phyloP scores from a whole-genome alignment of 805 yeast species.

The Clavispora vitiphila region DNA sequence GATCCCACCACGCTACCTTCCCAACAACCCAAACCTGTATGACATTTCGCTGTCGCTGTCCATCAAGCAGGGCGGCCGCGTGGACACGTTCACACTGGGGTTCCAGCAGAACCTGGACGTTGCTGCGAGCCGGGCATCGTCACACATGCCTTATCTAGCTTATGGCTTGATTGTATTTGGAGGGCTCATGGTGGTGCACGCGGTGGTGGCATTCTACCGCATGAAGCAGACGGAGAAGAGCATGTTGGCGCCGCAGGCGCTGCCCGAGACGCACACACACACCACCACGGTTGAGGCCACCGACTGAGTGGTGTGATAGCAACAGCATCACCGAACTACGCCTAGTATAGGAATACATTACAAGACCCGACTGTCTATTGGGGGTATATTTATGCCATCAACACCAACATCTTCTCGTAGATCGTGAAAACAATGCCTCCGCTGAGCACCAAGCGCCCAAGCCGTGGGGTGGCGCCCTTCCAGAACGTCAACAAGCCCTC shows the following conservation, averaged over 20 bases:
- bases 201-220: constrained; percentile 64
- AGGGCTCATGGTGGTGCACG: constrained; percentile 54
- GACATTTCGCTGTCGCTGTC: constrained; percentile 26
- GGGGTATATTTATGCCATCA: constrained; percentile 36
- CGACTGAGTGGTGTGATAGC: too few species aligned
- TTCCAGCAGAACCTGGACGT: constrained; percentile 28
- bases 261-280: constrained; percentile 5
- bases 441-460: constrained; percentile 85
- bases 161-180: constrained; percentile 67
- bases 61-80: constrained; percentile 19
- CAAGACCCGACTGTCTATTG: too few species aligned
- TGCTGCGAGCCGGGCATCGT: background rate
- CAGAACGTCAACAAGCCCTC: constrained; percentile 91
- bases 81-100: constrained; percentile 29
- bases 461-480: constrained; percentile 97
- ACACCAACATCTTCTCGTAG: constrained; percentile 78
- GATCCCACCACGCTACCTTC: constrained; percentile 29
- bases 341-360: too few species aligned
- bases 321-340: too few species aligned
- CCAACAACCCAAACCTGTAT: constrained; percentile 29
- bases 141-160: constrained; percentile 49
- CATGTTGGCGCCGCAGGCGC: constrained; percentile 43
- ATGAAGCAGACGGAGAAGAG: constrained; percentile 73
- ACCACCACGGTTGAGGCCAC: background rate
- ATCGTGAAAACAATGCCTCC: constrained; percentile 98